Conservation (phyloP, 148 eudicot genomes). For the Euryodendron excelsum region DNA sequence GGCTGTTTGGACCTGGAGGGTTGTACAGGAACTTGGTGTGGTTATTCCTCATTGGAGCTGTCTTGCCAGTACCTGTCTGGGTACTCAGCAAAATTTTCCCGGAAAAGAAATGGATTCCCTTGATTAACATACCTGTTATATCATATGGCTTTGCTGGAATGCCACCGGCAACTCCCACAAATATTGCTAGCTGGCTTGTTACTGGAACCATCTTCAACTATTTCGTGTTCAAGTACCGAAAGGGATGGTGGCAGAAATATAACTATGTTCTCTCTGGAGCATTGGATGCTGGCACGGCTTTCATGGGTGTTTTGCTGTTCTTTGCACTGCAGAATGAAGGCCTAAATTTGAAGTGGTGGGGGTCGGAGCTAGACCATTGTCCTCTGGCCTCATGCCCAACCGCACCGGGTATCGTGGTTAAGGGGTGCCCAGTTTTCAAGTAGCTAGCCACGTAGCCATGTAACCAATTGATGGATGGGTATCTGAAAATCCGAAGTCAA, state of each 20-base stretch:
- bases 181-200: conserved; percentile 86
- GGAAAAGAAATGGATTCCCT: conserved; percentile 86
- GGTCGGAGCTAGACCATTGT: conserved; percentile 77
- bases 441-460: not conserved
- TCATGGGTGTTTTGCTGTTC: conserved; percentile 89
- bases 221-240: conserved; percentile 76
- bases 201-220: conserved; percentile 86
- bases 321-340: conserved; percentile 85
- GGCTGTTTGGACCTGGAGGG: conserved; percentile 85
- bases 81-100: conserved; percentile 82
- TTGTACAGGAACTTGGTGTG: conserved; percentile 89
- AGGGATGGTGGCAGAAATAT: conserved; percentile 93
- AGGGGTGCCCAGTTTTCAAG: conserved; percentile 70
- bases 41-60: conserved; percentile 88
- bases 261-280: conserved; percentile 93
- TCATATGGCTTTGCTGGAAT: conserved; percentile 96
- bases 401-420: conserved; percentile 69
- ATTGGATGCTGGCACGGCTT: conserved; percentile 95
- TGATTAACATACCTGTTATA: conserved; percentile 89
- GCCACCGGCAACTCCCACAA: conserved; percentile 98
- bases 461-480: not conserved
- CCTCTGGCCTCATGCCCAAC: conserved; percentile 92
- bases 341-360: conserved; percentile 87
- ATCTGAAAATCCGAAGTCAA: not conserved
- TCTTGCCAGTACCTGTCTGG: conserved; percentile 90